Conservation (phyloP, 1,139 yeast genomes). For the Saccharomyces hybrid region DNA sequence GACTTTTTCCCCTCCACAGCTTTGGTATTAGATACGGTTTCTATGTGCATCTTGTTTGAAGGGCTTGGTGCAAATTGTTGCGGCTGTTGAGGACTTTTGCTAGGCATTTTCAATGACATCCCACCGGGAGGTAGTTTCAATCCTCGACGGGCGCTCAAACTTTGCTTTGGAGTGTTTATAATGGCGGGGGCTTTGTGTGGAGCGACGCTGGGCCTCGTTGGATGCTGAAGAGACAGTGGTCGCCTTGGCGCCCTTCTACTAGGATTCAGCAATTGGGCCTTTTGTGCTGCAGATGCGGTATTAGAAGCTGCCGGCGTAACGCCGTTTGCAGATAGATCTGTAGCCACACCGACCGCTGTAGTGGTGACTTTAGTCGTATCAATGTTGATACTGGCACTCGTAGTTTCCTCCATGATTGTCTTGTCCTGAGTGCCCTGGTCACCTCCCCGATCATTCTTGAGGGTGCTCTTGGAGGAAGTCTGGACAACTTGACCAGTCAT, state of each 20-base stretch:
- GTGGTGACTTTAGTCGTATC: neutral
- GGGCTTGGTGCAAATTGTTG: slow-evolving; percentile 30
- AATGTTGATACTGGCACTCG: neutral
- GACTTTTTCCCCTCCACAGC: slow-evolving; percentile 17
- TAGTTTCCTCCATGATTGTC: neutral
- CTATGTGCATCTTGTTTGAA: slow-evolving; percentile 18
- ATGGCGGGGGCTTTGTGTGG: slow-evolving; percentile 2
- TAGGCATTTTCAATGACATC: slow-evolving; percentile 25
- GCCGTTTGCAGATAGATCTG: neutral
- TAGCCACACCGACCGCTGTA: neutral
- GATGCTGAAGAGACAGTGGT: slow-evolving; percentile 10
- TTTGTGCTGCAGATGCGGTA: slow-evolving; percentile 3
- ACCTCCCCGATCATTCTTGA: neutral
- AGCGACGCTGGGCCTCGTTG: slow-evolving; percentile 5
- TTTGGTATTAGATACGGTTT: slow-evolving; percentile 6
- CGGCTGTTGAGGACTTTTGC: slow-evolving; percentile 10
- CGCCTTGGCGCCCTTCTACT: slow-evolving; percentile 24
- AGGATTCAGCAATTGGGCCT: slow-evolving; percentile 15
- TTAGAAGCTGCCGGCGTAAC: slow-evolving; percentile 4
- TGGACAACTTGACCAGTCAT: slow-evolving; percentile 2
- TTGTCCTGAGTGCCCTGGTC: neutral
- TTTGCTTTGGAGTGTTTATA: slow-evolving; percentile 15
- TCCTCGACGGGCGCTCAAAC: slow-evolving; percentile 33
- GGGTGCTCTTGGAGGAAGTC: slow-evolving; percentile 5
- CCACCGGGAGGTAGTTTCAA: slow-evolving; percentile 32